These are phyloP conservation scores for Spathaspora sp. DNA, from an alignment of 1,139 yeast genomes.

Conservation along the genomic window DNA sequence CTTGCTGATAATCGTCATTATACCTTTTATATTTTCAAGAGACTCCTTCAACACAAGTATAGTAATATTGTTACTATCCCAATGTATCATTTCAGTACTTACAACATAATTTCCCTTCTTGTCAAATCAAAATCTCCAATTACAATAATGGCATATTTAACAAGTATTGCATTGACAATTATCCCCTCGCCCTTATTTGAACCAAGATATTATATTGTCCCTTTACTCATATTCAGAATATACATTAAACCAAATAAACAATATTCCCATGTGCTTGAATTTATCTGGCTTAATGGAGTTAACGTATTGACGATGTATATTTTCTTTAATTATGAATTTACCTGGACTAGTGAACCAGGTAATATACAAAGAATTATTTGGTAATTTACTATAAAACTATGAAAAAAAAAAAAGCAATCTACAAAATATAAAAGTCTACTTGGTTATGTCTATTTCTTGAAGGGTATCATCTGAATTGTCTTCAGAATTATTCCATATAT, in stretches of 20 bases:
- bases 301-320: conserved; percentile 53
- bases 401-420: neutral
- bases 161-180: conserved; percentile 59
- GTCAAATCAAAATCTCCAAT: conserved; percentile 24
- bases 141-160: conserved; percentile 44
- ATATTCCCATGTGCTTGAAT: conserved; percentile 51
- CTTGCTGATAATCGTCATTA: conserved; percentile 94
- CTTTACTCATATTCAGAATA: conserved; percentile 73
- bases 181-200: conserved; percentile 91
- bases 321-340: conserved; percentile 62
- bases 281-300: conserved; percentile 57
- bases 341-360: conserved; percentile 63
- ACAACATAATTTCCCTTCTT: conserved; percentile 37
- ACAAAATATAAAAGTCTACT: neutral
- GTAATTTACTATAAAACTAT: too few species aligned
- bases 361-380: conserved; percentile 80
- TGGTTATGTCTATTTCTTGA: conserved; percentile 10
- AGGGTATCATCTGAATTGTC: conserved; percentile 9
- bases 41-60: conserved; percentile 47
- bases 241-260: conserved; percentile 45
- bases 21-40: conserved; percentile 80
- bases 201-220: conserved; percentile 87
- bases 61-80: conserved; percentile 54
- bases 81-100: conserved; percentile 68
- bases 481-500: neutral